A percentile compares a stretch with the other conserved stretches of the same genome.
These are phyloP conservation scores for Eucalyptus polyanthemos DNA, from an alignment of 345 rosid species.

Conservation along the genomic window DNA sequence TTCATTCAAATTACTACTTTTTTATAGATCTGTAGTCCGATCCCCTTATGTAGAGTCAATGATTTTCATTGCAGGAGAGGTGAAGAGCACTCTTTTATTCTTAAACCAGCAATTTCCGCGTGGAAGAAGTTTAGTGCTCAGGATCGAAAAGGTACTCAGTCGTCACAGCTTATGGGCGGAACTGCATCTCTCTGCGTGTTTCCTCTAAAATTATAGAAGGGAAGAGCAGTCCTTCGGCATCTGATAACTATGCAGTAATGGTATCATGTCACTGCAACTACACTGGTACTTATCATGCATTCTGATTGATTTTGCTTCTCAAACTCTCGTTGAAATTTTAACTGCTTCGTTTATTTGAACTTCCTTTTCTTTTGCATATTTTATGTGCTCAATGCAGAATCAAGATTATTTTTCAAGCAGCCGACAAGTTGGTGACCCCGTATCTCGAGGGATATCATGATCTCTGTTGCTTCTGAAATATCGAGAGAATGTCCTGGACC, in stretches of 20 bases:
- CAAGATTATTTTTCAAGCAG: conserved; percentile 84
- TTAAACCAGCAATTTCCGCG: conserved; percentile 61
- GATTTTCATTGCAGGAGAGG: conserved; percentile 59
- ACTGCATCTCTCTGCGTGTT: conserved; percentile 21
- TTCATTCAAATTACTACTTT: background rate
- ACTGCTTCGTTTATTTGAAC: background rate
- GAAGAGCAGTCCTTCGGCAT: conserved; percentile 19
- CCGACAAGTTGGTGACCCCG: conserved; percentile 79
- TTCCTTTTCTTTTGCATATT: background rate
- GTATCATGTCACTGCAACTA: conserved; percentile 90
- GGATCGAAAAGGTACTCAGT: conserved; percentile 25
- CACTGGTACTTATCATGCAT: conserved; percentile 35
- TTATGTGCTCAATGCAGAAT: conserved; percentile 35
- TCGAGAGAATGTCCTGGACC: conserved; percentile 24
- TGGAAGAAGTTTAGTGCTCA: conserved; percentile 42
- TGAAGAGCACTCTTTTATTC: conserved; percentile 93
- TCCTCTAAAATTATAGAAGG: conserved; percentile 38
- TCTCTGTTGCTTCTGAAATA: conserved; percentile 82
- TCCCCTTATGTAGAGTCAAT: conserved; percentile 1
- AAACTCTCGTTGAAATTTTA: background rate
- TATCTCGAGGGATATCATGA: conserved; percentile 76
- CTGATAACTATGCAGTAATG: conserved; percentile 72
- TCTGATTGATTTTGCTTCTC: background rate
- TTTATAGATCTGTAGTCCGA: background rate
- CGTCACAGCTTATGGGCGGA: background rate